Base-by-base conservation (phyloP, 1,284 basidiomycete species). In the Irpex lacteus region DNA sequence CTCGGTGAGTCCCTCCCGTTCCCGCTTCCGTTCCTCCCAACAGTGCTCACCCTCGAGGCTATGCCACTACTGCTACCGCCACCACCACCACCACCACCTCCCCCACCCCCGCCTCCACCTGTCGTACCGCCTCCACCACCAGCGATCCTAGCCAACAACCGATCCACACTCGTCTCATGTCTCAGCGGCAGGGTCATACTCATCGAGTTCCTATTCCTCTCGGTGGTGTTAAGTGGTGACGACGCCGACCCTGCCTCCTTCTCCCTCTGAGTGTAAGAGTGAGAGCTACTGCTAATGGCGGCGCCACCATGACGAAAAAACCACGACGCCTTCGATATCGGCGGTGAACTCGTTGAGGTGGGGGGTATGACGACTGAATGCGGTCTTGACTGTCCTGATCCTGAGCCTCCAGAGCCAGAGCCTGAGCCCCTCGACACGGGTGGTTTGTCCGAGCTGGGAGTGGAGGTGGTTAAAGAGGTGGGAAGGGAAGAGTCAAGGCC, bases 241-340 rank as follows among this genome's bases (percentile, higher is more conserved):
- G 75, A 72, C 49, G 61, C 66, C 60, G 68, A 65, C 53, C 72
- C 73, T 60, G 73, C 70, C 63, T 56, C 54, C 1, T 6, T 34
- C 32, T 34, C 32, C 32, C 32, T 34, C 32, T 34, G 5, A 6
- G 5, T 34, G 32, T 34, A 6, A 34, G n/a, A n/a, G n/a, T n/a
- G 32, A 34, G 32, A 34, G 5, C 32, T 34, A 6, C n/a, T n/a
- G n/a, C n/a, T n/a, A n/a, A n/a, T n/a, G n/a, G 73, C 65, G 68
- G 71, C 74, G 70, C 73, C 74, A 75, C 74, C 75, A 71, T 69
- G 67, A 61, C 77, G 76, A 77, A 78, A 78, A 80, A 80, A 78
- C 77, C 77, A 78, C 0, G 32, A 15, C 47, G 65, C 67, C 37
- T 62, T 69, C 34, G 67, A 67, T 2, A 68, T 50, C 2, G 73